phyloP scores from a whole-genome alignment of 495 filamentous ascomycete species.

The Choiromyces venosus region DNA sequence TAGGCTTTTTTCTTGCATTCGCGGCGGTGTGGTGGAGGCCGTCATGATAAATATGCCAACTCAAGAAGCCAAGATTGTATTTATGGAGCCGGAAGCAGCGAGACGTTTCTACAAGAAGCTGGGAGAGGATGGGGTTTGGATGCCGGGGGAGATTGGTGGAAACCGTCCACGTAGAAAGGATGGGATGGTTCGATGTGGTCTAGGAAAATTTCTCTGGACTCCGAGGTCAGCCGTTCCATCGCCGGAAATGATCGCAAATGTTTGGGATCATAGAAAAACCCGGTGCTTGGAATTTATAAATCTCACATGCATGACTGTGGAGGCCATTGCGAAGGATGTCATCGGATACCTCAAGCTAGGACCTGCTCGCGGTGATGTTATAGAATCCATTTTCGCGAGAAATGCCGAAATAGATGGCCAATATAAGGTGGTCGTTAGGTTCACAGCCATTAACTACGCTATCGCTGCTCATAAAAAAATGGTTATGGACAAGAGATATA shows the following conservation, averaged over 20 bases:
- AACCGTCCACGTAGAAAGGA: slow-evolving; percentile 4
- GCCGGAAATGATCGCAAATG: slow-evolving; percentile 19
- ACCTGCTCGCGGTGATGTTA: slow-evolving; percentile 7
- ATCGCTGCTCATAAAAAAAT: slow-evolving; percentile 10
- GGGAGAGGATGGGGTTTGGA: slow-evolving; percentile 19
- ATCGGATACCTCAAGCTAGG: slow-evolving; percentile 1
- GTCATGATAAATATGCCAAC: slow-evolving; percentile 11
- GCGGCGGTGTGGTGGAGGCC: slow-evolving; percentile 27
- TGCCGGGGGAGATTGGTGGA: slow-evolving; percentile 12
- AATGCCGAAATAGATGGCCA: slow-evolving; percentile 15
- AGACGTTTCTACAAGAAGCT: slow-evolving; percentile 18
- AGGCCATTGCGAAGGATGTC: slow-evolving; percentile 9
- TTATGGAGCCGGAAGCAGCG: slow-evolving; percentile 28
- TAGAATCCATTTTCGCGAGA: slow-evolving; percentile 12
- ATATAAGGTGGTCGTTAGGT: slow-evolving; percentile 13
- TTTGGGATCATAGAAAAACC: slow-evolving; percentile 16
- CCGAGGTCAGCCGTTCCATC: slow-evolving; percentile 16
- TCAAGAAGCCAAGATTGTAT: slow-evolving; percentile 21
- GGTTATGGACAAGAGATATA: background rate
- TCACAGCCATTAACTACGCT: slow-evolving; percentile 21
- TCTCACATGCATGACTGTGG: slow-evolving; percentile 10
- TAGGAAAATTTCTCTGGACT: slow-evolving; percentile 30
- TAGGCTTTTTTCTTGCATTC: slow-evolving; percentile 18
- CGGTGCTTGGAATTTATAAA: slow-evolving; percentile 25
- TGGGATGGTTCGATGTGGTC: slow-evolving; percentile 12